phyloP scores from a whole-genome alignment of 139 green algal species.

The Volvox reticuliferus region DNA sequence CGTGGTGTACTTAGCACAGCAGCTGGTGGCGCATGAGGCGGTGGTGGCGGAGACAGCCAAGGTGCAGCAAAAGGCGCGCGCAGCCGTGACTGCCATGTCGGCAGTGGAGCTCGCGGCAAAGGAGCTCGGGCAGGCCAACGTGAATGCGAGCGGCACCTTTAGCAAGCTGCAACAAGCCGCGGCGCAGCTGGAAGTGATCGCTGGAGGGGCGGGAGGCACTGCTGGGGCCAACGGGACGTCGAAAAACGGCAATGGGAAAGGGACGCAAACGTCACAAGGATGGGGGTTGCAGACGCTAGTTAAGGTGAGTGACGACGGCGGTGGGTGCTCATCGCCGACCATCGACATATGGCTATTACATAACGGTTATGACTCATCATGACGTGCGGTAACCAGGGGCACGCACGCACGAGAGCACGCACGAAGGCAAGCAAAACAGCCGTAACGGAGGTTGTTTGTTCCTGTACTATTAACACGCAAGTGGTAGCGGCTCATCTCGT shows the following conservation, averaged over 20 bases:
- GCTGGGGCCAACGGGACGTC: too few species aligned
- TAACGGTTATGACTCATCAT: too few species aligned
- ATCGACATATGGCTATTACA: too few species aligned
- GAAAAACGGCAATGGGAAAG: not conserved
- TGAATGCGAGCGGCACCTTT: slow-evolving; percentile 29
- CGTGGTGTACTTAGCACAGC: slow-evolving; percentile 85
- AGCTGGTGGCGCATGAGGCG: slow-evolving; percentile 77
- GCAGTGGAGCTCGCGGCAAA: slow-evolving; percentile 45
- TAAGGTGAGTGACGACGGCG: not conserved
- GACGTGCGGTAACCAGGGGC: too few species aligned
- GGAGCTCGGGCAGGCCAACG: slow-evolving; percentile 41
- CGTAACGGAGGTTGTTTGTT: too few species aligned
- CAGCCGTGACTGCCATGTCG: slow-evolving; percentile 57
- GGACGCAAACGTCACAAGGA: not conserved
- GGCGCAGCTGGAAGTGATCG: slow-evolving; percentile 42
- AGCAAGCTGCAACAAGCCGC: slow-evolving; percentile 54
- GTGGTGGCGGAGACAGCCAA: slow-evolving; percentile 57
- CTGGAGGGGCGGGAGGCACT: not conserved
- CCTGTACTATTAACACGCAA: too few species aligned
- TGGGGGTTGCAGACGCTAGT: slow-evolving; percentile 17
- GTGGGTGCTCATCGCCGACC: too few species aligned
- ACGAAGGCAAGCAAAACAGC: too few species aligned
- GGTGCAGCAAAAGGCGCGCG: slow-evolving; percentile 63
- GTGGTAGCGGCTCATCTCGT: too few species aligned
- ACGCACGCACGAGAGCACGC: too few species aligned